These are phyloP conservation scores for Annulohypoxylon stygium DNA, from an alignment of 495 filamentous ascomycete species.

Conservation along the genomic window DNA sequence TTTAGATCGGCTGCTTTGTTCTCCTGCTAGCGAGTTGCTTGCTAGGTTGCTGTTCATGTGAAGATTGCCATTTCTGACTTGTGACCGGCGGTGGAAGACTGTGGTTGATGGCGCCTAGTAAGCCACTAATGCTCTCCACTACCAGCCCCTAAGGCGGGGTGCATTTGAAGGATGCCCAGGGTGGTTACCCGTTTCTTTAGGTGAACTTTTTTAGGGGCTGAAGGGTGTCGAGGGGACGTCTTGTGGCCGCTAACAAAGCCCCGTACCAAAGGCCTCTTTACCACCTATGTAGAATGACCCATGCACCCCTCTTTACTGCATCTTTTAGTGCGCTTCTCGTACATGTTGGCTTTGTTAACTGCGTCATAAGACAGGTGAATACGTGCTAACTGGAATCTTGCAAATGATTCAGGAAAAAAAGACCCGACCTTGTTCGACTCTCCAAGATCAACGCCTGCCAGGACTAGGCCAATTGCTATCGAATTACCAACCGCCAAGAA, in stretches of 20 bases:
- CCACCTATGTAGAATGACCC: conserved; percentile 22
- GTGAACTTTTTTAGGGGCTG: conserved; percentile 8
- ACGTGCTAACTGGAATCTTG: conserved; percentile 41
- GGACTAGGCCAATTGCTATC: conserved; percentile 62
- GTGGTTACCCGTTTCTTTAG: conserved; percentile 20
- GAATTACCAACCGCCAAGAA: conserved; percentile 54
- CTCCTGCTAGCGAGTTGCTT: conserved; percentile 7
- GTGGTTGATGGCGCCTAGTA: conserved; percentile 34
- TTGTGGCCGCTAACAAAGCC: conserved; percentile 24
- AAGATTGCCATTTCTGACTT: conserved; percentile 37
- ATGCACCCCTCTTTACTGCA: conserved; percentile 24
- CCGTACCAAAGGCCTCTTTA: neutral
- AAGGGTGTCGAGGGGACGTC: neutral
- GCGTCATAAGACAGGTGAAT: conserved; percentile 39
- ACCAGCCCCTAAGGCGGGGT: conserved; percentile 37
- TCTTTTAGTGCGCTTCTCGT: conserved; percentile 4
- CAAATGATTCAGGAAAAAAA: conserved; percentile 47
- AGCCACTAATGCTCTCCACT: conserved; percentile 43
- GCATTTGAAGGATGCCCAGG: conserved; percentile 36
- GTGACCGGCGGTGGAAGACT: conserved; percentile 21
- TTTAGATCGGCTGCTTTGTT: conserved; percentile 3
- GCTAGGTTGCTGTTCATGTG: conserved; percentile 27
- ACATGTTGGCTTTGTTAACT: conserved; percentile 26
- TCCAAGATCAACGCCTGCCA: conserved; percentile 43
- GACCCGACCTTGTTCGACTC: conserved; percentile 40